Percentiles rank a stretch among this genome's conserved stretches.
Conservation (phyloP, 441 rosid genomes). For the Eruca vesicaria region DNA sequence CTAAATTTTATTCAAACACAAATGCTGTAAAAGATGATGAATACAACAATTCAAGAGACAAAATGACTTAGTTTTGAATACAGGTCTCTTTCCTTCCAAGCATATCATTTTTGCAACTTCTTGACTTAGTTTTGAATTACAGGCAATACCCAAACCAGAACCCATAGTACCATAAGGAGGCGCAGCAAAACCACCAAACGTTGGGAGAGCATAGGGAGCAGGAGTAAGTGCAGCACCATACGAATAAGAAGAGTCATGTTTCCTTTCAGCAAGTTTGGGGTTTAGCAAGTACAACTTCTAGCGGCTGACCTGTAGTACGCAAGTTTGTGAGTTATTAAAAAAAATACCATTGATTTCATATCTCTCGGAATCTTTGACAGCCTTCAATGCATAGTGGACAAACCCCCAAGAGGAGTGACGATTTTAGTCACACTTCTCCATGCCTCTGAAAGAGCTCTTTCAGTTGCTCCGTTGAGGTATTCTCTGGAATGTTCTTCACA, state of each 20-base stretch:
- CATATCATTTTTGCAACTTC: too few species aligned
- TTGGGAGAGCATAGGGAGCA: constrained; percentile 47
- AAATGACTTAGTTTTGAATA: too few species aligned
- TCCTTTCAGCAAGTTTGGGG: constrained; percentile 91
- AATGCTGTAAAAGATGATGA: too few species aligned
- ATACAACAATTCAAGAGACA: too few species aligned
- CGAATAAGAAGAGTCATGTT: constrained; percentile 55
- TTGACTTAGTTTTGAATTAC: too few species aligned
- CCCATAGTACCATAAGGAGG: constrained; percentile 17
- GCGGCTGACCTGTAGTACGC: constrained; percentile 55
- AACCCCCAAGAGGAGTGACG: constrained; percentile 95
- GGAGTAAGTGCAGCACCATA: constrained; percentile 52
- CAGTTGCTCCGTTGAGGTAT: constrained; percentile 70
- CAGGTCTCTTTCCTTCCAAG: too few species aligned
- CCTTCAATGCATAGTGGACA: constrained; percentile 89
- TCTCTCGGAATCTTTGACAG: constrained; percentile 84
- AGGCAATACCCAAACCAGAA: constrained; percentile 44
- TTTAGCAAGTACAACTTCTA: constrained; percentile 96
- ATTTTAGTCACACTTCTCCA: constrained; percentile 93
- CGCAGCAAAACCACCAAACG: constrained; percentile 69
- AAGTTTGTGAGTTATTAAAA: constrained; percentile 3
- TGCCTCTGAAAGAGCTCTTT: constrained; percentile 87
- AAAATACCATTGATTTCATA: constrained; percentile 86
- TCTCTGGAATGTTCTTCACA: constrained; percentile 95
- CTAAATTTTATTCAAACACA: too few species aligned